phyloP scores from a whole-genome alignment of 352 stramenopile genomes.

The Pythium brassicae region DNA sequence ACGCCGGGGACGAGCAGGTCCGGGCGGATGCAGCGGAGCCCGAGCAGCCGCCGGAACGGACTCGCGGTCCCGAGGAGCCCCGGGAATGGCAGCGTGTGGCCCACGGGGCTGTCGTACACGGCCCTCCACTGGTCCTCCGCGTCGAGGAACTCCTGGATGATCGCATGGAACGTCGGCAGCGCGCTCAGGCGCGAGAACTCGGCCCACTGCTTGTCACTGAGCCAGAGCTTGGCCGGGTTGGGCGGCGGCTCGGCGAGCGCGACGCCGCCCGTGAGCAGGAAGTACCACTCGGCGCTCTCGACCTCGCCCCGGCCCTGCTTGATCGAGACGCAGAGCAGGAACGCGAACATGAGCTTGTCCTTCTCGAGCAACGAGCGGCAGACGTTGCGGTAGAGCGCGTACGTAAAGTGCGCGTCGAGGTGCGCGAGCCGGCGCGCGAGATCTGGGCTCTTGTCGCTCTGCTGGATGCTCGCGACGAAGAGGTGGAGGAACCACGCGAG shows the following conservation, averaged over 20 bases:
- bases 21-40: slow-evolving; percentile 77
- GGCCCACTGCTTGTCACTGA: slow-evolving; percentile 91
- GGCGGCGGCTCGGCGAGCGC: slow-evolving; percentile 84
- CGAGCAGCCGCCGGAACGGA: slow-evolving; percentile 73
- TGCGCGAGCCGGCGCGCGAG: slow-evolving; percentile 76
- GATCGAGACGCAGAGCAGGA: slow-evolving; percentile 86
- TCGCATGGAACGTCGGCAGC: slow-evolving; percentile 70
- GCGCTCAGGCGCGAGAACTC: slow-evolving; percentile 88
- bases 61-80: slow-evolving; percentile 49
- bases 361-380: slow-evolving; percentile 92
- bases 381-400: slow-evolving; percentile 91
- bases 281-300: slow-evolving; percentile 89
- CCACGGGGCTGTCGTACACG: slow-evolving; percentile 83
- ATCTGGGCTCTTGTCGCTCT: slow-evolving; percentile 76
- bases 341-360: slow-evolving; percentile 93
- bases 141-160: slow-evolving; percentile 82
- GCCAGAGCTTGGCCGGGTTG: slow-evolving; percentile 89
- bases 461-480: slow-evolving; percentile 86
- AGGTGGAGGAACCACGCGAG: slow-evolving; percentile 92
- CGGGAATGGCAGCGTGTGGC: slow-evolving; percentile 79
- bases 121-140: slow-evolving; percentile 78
- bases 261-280: slow-evolving; percentile 92
- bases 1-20: slow-evolving; percentile 87
- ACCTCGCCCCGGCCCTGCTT: slow-evolving; percentile 77
- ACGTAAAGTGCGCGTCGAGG: slow-evolving; percentile 88